Conservation (phyloP, 306 rosid genomes). For the Dalbergia oliveri region DNA sequence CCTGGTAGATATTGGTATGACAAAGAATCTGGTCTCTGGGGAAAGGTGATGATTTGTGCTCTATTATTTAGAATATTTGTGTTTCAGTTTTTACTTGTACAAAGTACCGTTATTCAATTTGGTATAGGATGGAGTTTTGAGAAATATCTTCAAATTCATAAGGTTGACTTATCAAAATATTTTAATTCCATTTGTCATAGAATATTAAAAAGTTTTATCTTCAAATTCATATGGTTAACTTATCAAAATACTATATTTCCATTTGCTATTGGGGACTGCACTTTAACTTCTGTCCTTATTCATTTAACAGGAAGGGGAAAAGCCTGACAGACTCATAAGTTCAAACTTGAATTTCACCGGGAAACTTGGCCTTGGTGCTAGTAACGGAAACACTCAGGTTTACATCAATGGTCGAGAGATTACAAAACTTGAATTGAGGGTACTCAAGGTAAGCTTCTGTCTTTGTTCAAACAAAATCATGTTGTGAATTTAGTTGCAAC, state of each 20-base stretch:
- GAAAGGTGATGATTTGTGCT: constrained; percentile 75
- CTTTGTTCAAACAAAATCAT: constrained; percentile 28
- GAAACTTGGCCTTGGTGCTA: constrained; percentile 80
- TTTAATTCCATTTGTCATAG: not conserved
- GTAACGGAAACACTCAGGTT: constrained; percentile 94
- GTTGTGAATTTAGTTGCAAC: constrained; percentile 36
- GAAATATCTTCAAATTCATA: constrained; percentile 15
- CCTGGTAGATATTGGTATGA: constrained; percentile 99
- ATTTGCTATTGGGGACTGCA: constrained; percentile 4
- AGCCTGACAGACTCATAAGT: constrained; percentile 90
- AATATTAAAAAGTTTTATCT: constrained; percentile 2
- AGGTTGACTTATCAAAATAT: constrained; percentile 6
- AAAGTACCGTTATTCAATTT: constrained; percentile 25
- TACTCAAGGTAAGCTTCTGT: constrained; percentile 73
- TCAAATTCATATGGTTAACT: constrained; percentile 28
- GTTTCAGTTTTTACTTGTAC: constrained; percentile 25
- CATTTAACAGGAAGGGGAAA: constrained; percentile 87
- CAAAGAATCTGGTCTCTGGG: constrained; percentile 98
- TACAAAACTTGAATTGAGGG: constrained; percentile 92
- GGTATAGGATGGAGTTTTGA: not conserved
- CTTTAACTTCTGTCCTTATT: constrained; percentile 38
- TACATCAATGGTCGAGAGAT: constrained; percentile 97
- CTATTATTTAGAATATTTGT: constrained; percentile 33
- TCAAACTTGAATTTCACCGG: constrained; percentile 92
- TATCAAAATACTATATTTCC: constrained; percentile 13